Evolutionary conservation across 495 filamentous ascomycete species (phyloP).

Genomic region (Penicillium steckii): DNA sequence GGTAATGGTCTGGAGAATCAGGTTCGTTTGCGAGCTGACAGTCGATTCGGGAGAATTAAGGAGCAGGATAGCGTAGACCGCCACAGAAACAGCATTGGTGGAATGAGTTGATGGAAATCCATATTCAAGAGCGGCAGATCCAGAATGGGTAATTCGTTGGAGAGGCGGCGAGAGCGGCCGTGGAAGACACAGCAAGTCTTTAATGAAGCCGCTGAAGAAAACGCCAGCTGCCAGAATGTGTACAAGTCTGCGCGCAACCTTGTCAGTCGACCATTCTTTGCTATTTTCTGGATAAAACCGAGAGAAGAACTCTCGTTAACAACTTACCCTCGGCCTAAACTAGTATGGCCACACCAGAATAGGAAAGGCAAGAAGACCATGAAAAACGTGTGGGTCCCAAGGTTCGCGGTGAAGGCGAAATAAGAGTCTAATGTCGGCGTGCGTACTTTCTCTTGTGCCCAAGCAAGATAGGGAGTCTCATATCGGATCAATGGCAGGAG

Average conservation of each 20-base stretch:
- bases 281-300: too few relatives aligned
- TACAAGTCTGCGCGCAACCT: slow-evolving; percentile 59
- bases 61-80: slow-evolving; percentile 73
- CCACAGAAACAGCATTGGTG: slow-evolving; percentile 93
- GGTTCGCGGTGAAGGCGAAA: slow-evolving; percentile 94
- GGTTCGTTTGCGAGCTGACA: slow-evolving; percentile 47
- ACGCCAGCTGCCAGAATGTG: slow-evolving; percentile 87
- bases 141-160: slow-evolving; percentile 94
- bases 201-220: slow-evolving; percentile 90
- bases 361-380: slow-evolving; percentile 90
- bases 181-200: slow-evolving; percentile 93
- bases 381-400: slow-evolving; percentile 98
- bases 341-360: slow-evolving; percentile 90
- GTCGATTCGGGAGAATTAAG: slow-evolving; percentile 56
- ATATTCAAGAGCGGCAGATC: slow-evolving; percentile 90
- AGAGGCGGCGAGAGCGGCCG: slow-evolving; percentile 90
- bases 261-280: slow-evolving; percentile 9
- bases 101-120: slow-evolving; percentile 97
- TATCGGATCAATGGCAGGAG: slow-evolving; percentile 85
- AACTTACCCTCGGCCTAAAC: slow-evolving; percentile 77
- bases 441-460: slow-evolving; percentile 72
- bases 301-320: not conserved
- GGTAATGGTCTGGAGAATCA: slow-evolving; percentile 62
- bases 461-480: slow-evolving; percentile 93
- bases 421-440: slow-evolving; percentile 87